Conservation (phyloP, 805 yeast species). For the Candida methanosorbosa region DNA sequence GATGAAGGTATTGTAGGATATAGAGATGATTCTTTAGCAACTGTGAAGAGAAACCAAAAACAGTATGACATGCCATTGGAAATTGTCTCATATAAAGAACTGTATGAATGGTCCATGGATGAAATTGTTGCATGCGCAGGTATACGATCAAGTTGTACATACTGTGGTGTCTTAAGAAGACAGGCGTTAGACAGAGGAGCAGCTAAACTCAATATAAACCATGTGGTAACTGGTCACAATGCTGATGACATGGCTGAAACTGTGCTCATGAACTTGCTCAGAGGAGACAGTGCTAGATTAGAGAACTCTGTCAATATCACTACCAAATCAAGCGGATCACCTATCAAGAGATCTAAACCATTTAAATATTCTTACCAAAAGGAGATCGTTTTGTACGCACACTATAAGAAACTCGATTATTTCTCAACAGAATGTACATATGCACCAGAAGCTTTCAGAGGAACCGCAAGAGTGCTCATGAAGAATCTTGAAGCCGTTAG, state of each 20-base stretch:
- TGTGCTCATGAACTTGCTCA: conserved; percentile 81
- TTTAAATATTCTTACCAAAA: conserved; percentile 93
- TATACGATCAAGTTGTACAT: conserved; percentile 88
- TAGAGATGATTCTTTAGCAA: conserved; percentile 93
- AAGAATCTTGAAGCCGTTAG: conserved; percentile 84
- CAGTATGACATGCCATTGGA: conserved; percentile 44
- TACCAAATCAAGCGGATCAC: conserved; percentile 77
- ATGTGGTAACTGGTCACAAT: conserved; percentile 96
- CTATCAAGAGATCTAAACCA: conserved; percentile 90
- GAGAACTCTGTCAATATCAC: conserved; percentile 83
- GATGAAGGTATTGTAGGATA: conserved; percentile 98
- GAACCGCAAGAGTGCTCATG: conserved; percentile 89
- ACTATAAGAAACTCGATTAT: conserved; percentile 88
- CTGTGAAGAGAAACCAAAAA: conserved; percentile 85
- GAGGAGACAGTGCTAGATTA: conserved; percentile 94
- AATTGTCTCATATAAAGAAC: conserved; percentile 68
- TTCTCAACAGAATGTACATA: conserved; percentile 96
- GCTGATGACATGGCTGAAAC: conserved; percentile 99
- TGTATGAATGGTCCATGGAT: conserved; percentile 98
- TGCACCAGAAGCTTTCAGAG: conserved; percentile 98
- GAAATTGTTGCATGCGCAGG: conserved; percentile 94
- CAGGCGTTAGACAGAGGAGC: conserved; percentile 98
- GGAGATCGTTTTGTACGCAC: conserved; percentile 96
- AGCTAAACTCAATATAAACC: conserved; percentile 70
- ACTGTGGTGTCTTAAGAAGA: conserved; percentile 94